phyloP scores from a whole-genome alignment of 129 eudicot genomes.

The Erigeron canadensis region DNA sequence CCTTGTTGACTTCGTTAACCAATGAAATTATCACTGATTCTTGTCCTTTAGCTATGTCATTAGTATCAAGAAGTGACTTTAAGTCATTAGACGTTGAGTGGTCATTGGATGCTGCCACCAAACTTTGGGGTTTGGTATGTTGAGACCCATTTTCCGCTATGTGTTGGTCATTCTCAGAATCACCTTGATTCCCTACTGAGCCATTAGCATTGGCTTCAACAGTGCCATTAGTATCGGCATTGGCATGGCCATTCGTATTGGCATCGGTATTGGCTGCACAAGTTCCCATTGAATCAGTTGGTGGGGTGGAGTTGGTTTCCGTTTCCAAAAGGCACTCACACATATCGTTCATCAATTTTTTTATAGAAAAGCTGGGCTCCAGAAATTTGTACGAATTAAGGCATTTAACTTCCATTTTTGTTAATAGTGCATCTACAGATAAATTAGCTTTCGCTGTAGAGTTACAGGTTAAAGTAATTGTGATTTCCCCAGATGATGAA shows the following conservation, averaged over 20 bases:
- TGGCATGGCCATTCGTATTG: no score
- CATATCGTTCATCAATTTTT: slow-evolving; percentile 60
- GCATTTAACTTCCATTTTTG: slow-evolving; percentile 59
- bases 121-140: slow-evolving; percentile 33
- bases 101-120: slow-evolving; percentile 36
- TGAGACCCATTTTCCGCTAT: slow-evolving; percentile 29
- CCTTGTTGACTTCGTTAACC: slow-evolving; percentile 61
- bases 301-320: slow-evolving; percentile 33
- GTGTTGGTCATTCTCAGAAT: slow-evolving; percentile 23
- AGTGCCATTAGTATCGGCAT: background rate
- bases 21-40: slow-evolving; percentile 59
- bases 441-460: slow-evolving; percentile 33
- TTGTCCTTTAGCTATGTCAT: slow-evolving; percentile 80
- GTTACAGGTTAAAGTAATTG: slow-evolving; percentile 55
- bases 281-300: slow-evolving; percentile 27
- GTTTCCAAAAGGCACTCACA: slow-evolving; percentile 57
- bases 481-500: slow-evolving; percentile 68
- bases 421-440: slow-evolving; percentile 40
- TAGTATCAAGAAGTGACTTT: slow-evolving; percentile 35
- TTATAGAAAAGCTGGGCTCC: slow-evolving; percentile 55
- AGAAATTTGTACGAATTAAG: slow-evolving; percentile 47
- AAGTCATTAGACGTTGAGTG: slow-evolving; percentile 30
- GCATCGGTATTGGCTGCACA: slow-evolving; percentile 17
- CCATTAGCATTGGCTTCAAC: slow-evolving; percentile 22
- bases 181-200: slow-evolving; percentile 25